Percentiles rank a stretch among this genome's conserved stretches.
Conservation (phyloP, 129 eudicot genomes). For the Helichrysum umbraculigerum region DNA sequence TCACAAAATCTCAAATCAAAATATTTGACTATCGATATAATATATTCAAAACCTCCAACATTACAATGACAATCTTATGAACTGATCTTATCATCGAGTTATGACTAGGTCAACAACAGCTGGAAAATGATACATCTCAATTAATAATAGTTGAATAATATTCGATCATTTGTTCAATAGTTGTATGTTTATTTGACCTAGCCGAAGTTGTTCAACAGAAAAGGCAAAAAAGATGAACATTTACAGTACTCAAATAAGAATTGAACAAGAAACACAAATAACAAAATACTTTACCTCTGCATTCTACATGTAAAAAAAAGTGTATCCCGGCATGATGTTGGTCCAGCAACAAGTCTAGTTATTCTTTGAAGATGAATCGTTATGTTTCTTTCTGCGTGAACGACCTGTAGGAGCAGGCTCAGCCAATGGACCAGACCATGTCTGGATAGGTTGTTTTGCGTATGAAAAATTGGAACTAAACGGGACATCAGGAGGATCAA, state of each 20-base stretch:
- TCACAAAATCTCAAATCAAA: not conserved
- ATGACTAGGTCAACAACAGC: not conserved
- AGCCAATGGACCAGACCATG: conserved; percentile 93
- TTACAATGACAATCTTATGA: not conserved
- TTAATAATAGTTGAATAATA: conserved; percentile 18
- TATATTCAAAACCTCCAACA: not conserved
- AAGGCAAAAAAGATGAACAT: conserved; percentile 37
- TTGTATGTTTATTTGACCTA: conserved; percentile 42
- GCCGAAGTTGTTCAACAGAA: conserved; percentile 30
- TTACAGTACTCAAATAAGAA: conserved; percentile 45
- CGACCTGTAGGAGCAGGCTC: conserved; percentile 62
- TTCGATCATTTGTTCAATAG: conserved; percentile 29
- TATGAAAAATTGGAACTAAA: conserved; percentile 68
- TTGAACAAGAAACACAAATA: conserved; percentile 25
- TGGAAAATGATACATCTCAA: conserved; percentile 23
- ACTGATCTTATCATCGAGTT: not conserved
- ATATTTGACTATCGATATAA: not conserved
- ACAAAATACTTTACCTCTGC: conserved; percentile 51
- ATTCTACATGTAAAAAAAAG: conserved; percentile 35
- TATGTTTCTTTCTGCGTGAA: conserved; percentile 51
- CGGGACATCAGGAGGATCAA: conserved; percentile 68
- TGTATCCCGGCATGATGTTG: conserved; percentile 37
- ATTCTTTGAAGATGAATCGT: conserved; percentile 41
- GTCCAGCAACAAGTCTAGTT: conserved; percentile 35
- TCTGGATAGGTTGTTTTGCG: conserved; percentile 66